Conservation (phyloP, 1,139 yeast genomes). For the Zygosaccharomyces sapae region DNA sequence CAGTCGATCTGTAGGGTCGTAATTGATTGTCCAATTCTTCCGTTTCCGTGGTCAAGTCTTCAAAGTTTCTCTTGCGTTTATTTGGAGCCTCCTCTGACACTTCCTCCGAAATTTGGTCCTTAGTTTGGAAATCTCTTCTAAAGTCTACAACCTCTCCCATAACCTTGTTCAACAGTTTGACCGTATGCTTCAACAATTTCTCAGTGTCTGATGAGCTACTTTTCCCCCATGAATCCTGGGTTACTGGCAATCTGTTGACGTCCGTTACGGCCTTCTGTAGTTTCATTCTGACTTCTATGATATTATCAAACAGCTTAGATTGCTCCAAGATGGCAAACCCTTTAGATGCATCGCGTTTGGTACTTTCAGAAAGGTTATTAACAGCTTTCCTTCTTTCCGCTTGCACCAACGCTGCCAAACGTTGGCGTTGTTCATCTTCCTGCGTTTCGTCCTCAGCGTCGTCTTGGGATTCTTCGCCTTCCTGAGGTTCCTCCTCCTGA, state of each 20-base stretch:
- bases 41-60: constrained; percentile 46
- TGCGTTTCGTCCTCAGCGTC: constrained; percentile 31
- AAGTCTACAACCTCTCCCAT: constrained; percentile 33
- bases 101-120: constrained; percentile 38
- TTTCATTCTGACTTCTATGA: constrained; percentile 78
- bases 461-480: constrained; percentile 25
- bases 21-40: constrained; percentile 49
- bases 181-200: constrained; percentile 31
- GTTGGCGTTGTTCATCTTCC: constrained; percentile 40
- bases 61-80: constrained; percentile 51
- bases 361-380: constrained; percentile 58
- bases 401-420: constrained; percentile 52
- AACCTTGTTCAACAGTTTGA: constrained; percentile 32
- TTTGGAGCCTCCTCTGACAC: constrained; percentile 9
- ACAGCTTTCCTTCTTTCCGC: constrained; percentile 63
- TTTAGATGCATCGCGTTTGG: constrained; percentile 75
- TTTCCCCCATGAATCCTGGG: constrained; percentile 39
- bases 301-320: constrained; percentile 65
- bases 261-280: constrained; percentile 71
- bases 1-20: constrained; percentile 54
- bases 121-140: constrained; percentile 44
- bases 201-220: constrained; percentile 39
- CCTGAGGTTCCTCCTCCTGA: constrained; percentile 1
- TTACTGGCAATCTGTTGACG: constrained; percentile 61
- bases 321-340: constrained; percentile 81